phyloP scores from a whole-genome alignment of 2,329 filamentous ascomycete genomes.

The Cladosporium cucumerinum region DNA sequence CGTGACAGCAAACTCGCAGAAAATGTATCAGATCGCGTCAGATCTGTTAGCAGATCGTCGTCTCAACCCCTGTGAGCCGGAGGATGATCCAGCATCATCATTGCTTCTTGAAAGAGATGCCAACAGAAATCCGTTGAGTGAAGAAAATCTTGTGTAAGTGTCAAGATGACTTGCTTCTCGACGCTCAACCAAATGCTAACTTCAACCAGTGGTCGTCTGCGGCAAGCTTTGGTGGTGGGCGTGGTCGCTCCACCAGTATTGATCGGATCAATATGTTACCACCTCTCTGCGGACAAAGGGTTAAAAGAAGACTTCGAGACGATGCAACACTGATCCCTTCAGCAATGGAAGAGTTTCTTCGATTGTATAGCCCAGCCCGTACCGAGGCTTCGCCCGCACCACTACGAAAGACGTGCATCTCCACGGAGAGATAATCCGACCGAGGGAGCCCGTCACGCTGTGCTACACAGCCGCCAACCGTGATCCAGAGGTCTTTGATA shows the following conservation, averaged over 20 bases:
- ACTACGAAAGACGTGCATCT: conserved; percentile 3
- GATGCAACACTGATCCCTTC: neutral
- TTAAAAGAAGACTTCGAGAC: neutral
- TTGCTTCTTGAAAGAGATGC: neutral
- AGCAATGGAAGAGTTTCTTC: conserved; percentile 2
- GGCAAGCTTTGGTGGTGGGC: conserved; percentile 1
- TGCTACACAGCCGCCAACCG: conserved; percentile 8
- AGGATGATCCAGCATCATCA: conserved; percentile 2
- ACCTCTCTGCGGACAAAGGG: neutral
- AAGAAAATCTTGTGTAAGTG: neutral
- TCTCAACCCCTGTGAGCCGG: neutral
- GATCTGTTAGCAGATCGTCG: neutral
- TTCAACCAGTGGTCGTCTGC: neutral
- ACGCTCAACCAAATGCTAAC: neutral
- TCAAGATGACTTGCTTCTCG: too few species aligned
- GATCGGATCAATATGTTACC: neutral
- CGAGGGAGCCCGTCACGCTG: neutral
- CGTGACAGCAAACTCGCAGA: neutral
- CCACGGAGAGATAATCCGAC: conserved; percentile 1
- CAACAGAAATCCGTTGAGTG: neutral
- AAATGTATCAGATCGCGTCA: neutral
- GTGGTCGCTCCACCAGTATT: neutral
- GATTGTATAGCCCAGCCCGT: conserved; percentile 3
- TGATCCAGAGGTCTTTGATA: neutral
- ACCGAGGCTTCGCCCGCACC: conserved; percentile 1